Base-by-base conservation (phyloP, 441 rosid species). In the Rhodomyrtus psidioides region DNA sequence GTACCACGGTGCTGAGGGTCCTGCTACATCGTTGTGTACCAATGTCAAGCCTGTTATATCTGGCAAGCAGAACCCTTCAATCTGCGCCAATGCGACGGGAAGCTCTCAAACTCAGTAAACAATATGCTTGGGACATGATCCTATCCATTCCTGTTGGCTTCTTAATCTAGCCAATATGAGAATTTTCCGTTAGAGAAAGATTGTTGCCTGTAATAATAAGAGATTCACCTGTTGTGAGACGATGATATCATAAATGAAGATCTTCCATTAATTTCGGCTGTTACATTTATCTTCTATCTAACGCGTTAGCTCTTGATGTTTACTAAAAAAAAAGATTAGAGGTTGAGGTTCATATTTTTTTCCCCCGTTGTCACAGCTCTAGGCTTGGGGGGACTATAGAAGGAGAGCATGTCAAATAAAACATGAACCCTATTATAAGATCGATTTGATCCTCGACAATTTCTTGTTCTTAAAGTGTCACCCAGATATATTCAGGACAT, bases 21-120 rank as follows among this genome's bases (percentile, higher is more conserved):
- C 79, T 2, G 55, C 83, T 7, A 46, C 57, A 49, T 81, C 87
- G 7, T 5, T 21, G 24, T 85, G 87, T 60, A 30, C 70, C 7
- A 85, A 85, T 49, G n/a, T 85, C 83, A 81, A 60, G 42, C 87
- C 87, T 5, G 7, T 16, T 24, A 51, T 85, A 26, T 81, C 76
- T 6, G 87, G 87, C 75, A 58, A 28, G 23, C 79, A 81, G 87
- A 85, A 85, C 56, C 87, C 87, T 6, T 49, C 79, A 9, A 49
- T 85, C 49, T 85, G 87, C 28, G 21, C 81, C 82, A 13, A 53
- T 24, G 39, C 53, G 2, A 39, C 57, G 9, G 57, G 49, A 39
- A 74, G 82, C 82, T 6, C 56, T 21, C 30, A 34, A 24, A 4
- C 55, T 53, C 9, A 10, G 46, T 28, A 65, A 53, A 24, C 58